These are phyloP conservation scores for Gaeumannomyces tritici DNA, from an alignment of 2,329 filamentous ascomycete genomes.

Conservation along the genomic window DNA sequence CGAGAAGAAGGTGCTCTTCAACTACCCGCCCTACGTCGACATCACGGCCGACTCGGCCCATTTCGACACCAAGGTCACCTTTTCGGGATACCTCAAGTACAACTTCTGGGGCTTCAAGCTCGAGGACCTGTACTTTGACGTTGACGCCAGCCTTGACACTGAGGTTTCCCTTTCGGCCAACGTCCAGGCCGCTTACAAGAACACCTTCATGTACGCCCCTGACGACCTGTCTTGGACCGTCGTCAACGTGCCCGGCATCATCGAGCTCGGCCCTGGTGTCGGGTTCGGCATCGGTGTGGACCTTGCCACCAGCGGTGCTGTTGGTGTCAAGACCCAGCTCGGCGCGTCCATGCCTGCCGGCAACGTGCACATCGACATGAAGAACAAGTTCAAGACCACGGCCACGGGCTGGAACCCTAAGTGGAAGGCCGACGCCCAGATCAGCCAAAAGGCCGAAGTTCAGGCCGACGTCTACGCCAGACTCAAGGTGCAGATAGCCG, in stretches of 20 bases:
- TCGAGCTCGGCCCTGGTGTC: slow-evolving; percentile 14
- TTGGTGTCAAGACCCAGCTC: not conserved
- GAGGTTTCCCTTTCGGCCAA: slow-evolving; percentile 24
- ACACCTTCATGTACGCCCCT: slow-evolving; percentile 24
- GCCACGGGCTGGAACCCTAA: slow-evolving; percentile 12
- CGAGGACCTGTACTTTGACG: slow-evolving; percentile 29
- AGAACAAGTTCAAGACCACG: slow-evolving; percentile 11
- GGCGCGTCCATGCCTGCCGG: slow-evolving; percentile 5
- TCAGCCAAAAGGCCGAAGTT: slow-evolving; percentile 12
- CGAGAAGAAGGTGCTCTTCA: slow-evolving; percentile 10
- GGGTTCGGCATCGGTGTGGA: slow-evolving; percentile 1
- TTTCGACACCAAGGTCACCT: slow-evolving; percentile 25
- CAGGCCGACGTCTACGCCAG: slow-evolving; percentile 14
- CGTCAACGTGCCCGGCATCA: slow-evolving; percentile 28
- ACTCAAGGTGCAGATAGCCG: slow-evolving; percentile 11
- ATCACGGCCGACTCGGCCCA: slow-evolving; percentile 23
- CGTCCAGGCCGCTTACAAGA: slow-evolving; percentile 21
- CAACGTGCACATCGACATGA: slow-evolving; percentile 17
- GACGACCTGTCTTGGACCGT: slow-evolving; percentile 25
- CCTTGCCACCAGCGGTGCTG: not conserved
- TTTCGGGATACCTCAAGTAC: slow-evolving; percentile 31
- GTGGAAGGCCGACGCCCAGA: slow-evolving; percentile 9
- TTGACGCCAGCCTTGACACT: slow-evolving; percentile 26
- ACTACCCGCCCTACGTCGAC: slow-evolving; percentile 18
- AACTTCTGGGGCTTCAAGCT: slow-evolving; percentile 22